A percentile compares a stretch with the other conserved stretches of the same genome.
phyloP scores from a whole-genome alignment of 2,329 filamentous ascomycete genomes.

The Leptographium wingfieldii region DNA sequence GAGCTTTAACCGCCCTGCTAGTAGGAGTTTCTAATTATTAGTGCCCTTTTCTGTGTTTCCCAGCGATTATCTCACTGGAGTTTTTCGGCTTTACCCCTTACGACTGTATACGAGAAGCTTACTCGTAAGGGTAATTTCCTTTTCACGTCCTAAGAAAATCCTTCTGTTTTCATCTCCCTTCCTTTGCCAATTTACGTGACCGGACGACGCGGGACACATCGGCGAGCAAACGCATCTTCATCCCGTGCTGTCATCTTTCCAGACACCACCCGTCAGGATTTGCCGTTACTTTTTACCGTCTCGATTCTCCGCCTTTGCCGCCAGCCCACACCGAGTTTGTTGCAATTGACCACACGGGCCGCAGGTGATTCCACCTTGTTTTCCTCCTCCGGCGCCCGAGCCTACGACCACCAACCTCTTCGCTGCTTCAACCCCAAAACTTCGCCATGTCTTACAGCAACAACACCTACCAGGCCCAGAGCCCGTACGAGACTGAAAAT shows the following conservation, averaged over 20 bases:
- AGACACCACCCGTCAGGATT: not conserved
- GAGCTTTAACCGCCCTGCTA: not conserved
- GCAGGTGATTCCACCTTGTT: not conserved
- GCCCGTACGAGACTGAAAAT: not conserved
- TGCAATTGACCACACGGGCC: not conserved
- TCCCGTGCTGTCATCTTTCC: not conserved
- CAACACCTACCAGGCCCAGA: not conserved
- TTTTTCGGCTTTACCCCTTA: not conserved
- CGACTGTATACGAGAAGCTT: not conserved
- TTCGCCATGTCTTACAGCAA: slow-evolving; percentile 6
- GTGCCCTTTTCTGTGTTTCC: not conserved
- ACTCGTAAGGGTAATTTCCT: not conserved
- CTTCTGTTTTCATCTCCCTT: not conserved
- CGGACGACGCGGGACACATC: not conserved
- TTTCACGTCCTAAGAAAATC: not conserved
- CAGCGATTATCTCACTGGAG: not conserved
- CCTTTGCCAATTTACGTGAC: not conserved
- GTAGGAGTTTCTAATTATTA: not conserved
- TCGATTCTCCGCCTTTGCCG: not conserved
- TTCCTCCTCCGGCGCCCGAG: not conserved
- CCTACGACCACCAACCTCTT: not conserved
- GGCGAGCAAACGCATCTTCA: not conserved
- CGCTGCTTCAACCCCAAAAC: not conserved
- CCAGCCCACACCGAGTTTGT: not conserved
- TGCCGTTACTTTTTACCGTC: not conserved